Evolutionary conservation across 1,284 basidiomycete genomes (phyloP), one percentile per base, ranked within the genome.

Genomic region (Moesziomyces parantarcticus): DNA sequence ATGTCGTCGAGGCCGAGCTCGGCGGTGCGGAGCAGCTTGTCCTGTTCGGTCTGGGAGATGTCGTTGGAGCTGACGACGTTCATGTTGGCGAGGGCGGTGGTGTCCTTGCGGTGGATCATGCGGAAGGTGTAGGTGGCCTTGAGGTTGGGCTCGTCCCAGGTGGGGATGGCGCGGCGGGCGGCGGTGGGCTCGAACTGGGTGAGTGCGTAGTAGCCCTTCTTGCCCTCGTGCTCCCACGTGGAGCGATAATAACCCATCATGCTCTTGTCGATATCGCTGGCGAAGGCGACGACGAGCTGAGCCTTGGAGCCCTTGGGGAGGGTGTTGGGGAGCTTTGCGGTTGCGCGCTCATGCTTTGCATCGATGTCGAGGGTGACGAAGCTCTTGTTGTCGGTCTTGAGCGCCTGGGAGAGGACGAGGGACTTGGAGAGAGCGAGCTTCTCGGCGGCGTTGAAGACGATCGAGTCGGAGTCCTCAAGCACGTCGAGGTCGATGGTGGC

Each of bases 61-160:
- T 69, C 41, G 41, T 73, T 77, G 47, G 62, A 51, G 58, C 53
- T 63, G 36, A 62, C 68, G 22, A 61, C 67, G 50, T 79, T 75
- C 93, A 96, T 97, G 86, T 98, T 98, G 86, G 90, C 91, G 66
- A 95, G 85, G 3, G 84, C 83, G 29, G 76, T 80, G 43, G 86
- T 85, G 81, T 88, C 91, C 77, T 90, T 89, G 66, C 90, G 90
- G 34, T 93, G 93, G 75, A 99, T 89, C 87, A 97, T 88, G 16
- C 91, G 91, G 76, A 97, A 87, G 32, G 59, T 87, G 84, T 92
- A 97, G 3, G 90, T 94, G 7, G 94, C 92, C 85, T 98, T 98
- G 80, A 97, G 87, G 22, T 90, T 87, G 23, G 96, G 96, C 84
- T 98, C 94, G 83, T 97, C 96, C 92, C 92, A 98, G 74, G 86